Evolutionary conservation across 2,329 filamentous ascomycete species (phyloP).

Genomic region (Purpureocillium lavendulum): DNA sequence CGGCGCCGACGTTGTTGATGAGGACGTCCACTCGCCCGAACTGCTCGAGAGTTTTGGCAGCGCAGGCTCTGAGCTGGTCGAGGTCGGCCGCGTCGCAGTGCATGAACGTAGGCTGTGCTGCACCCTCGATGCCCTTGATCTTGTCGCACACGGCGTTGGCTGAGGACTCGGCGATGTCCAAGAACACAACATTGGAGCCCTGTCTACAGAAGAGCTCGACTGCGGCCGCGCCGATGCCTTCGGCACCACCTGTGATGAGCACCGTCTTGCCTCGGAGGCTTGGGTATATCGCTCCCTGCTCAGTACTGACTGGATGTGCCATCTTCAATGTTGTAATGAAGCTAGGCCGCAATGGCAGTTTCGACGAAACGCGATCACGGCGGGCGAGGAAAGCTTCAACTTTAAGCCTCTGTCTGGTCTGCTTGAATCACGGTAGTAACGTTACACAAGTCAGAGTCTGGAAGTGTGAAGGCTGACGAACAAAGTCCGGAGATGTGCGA

Average conservation of each 20-base stretch:
- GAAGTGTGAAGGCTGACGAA: too few relatives aligned
- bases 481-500: too few relatives aligned
- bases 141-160: constrained; percentile 20
- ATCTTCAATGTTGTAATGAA: not conserved
- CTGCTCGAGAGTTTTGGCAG: constrained; percentile 20
- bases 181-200: constrained; percentile 33
- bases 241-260: constrained; percentile 36
- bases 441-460: too few relatives aligned
- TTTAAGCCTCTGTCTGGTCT: too few relatives aligned
- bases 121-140: constrained; percentile 7
- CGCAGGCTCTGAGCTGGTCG: constrained; percentile 20
- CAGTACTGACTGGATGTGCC: constrained; percentile 1
- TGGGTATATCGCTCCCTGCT: constrained; percentile 27
- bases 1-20: constrained; percentile 69
- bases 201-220: constrained; percentile 36
- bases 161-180: constrained; percentile 27
- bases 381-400: too few relatives aligned
- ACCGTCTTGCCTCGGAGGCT: constrained; percentile 30
- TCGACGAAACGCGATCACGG: too few relatives aligned
- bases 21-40: constrained; percentile 57
- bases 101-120: constrained; percentile 25
- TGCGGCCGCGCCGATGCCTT: constrained; percentile 35
- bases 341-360: too few relatives aligned
- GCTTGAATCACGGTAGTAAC: too few relatives aligned
- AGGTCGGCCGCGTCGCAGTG: constrained; percentile 34